Evolutionary conservation across 2,329 filamentous ascomycete genomes (phyloP).

Genomic region (Neopestalotiopsis sp.): DNA sequence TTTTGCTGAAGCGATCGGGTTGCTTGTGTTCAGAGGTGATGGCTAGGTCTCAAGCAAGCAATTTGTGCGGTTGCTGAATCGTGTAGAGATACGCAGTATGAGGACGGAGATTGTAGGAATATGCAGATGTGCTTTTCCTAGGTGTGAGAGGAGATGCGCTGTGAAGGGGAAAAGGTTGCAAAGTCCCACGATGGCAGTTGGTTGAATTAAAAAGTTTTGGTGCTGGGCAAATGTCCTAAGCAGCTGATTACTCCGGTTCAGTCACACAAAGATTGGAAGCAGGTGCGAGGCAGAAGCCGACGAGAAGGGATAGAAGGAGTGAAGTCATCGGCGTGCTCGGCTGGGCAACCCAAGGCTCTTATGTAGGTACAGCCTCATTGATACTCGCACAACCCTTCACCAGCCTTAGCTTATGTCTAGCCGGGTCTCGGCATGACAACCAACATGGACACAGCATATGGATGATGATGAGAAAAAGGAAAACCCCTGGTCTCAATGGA

Average conservation of each 20-base stretch:
- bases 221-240: background rate
- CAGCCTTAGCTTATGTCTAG: conserved; percentile 8
- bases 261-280: background rate
- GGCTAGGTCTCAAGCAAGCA: background rate
- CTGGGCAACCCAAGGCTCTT: background rate
- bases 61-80: background rate
- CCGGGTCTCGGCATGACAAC: background rate
- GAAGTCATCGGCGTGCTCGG: background rate
- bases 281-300: background rate
- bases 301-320: background rate
- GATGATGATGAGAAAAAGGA: background rate
- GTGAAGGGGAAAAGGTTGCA: background rate
- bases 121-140: background rate
- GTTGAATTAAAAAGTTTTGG: background rate
- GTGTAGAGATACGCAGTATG: background rate
- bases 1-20: conserved; percentile 5
- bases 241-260: background rate
- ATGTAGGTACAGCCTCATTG: background rate
- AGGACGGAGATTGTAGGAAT: background rate
- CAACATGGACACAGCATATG: background rate
- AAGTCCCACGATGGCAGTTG: background rate
- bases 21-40: background rate
- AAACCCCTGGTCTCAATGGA: background rate
- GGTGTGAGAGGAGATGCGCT: background rate
- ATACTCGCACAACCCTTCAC: conserved; percentile 1